Conservation (phyloP, 345 rosid species). For the Conringia planisiliqua region DNA sequence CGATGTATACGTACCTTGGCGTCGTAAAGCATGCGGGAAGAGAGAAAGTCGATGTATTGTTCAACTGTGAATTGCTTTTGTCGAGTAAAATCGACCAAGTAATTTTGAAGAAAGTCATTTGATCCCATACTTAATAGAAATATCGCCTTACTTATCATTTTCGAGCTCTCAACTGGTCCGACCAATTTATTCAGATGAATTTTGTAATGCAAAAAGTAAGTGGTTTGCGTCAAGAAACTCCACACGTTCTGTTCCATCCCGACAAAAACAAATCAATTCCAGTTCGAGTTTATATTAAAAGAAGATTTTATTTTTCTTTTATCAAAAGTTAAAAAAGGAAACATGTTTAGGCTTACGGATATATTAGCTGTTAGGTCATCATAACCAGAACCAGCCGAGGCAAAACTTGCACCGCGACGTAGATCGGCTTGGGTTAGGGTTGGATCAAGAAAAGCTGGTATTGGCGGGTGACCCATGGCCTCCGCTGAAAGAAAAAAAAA, state of each 20-base stretch:
- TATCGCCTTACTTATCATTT: slow-evolving; percentile 45
- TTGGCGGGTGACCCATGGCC: slow-evolving; percentile 52
- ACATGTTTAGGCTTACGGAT: slow-evolving; percentile 44
- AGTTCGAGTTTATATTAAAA: background rate
- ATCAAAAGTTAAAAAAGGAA: background rate
- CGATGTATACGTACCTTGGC: slow-evolving; percentile 44
- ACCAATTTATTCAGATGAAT: slow-evolving; percentile 48
- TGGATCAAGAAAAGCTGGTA: slow-evolving; percentile 74
- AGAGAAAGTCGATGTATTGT: slow-evolving; percentile 52
- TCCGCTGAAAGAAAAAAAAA: slow-evolving; percentile 43
- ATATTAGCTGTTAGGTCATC: slow-evolving; percentile 83
- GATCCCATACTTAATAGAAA: slow-evolving; percentile 73
- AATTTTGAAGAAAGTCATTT: slow-evolving; percentile 83
- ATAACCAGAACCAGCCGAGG: slow-evolving; percentile 92
- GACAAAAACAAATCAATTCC: background rate
- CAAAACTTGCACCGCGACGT: slow-evolving; percentile 76
- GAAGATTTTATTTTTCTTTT: background rate
- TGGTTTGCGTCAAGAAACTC: slow-evolving; percentile 52
- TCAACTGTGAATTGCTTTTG: slow-evolving; percentile 50
- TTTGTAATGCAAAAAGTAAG: slow-evolving; percentile 67
- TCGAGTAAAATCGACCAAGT: slow-evolving; percentile 63
- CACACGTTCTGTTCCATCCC: slow-evolving; percentile 51
- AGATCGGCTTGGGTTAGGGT: slow-evolving; percentile 44
- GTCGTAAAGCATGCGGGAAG: slow-evolving; percentile 44
- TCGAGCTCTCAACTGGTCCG: slow-evolving; percentile 49